Conservation (phyloP, 371 early-diverging fungal species). For the Mucor velutinosus region DNA sequence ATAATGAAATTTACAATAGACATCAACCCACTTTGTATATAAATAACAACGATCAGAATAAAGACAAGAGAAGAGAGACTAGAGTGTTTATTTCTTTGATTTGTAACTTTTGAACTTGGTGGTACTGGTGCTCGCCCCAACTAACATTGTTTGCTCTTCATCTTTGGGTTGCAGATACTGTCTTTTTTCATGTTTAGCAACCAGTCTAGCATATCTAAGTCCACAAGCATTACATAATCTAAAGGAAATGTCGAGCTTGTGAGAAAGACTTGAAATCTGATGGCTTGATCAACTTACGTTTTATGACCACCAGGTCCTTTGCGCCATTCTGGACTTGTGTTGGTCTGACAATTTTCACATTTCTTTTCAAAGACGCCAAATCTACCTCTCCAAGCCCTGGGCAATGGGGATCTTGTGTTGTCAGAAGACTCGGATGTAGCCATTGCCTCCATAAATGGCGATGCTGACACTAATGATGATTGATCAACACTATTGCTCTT, state of each 20-base stretch:
- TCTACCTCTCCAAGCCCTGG: constrained; percentile 13
- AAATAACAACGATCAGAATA: background rate
- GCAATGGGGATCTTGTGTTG: constrained; percentile 1
- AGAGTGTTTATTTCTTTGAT: background rate
- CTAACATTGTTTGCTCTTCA: background rate
- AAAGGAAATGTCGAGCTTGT: background rate
- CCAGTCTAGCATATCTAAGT: constrained; percentile 70
- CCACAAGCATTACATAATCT: constrained; percentile 84
- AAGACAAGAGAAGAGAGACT: background rate
- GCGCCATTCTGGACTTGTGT: constrained; percentile 66
- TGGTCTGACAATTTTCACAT: constrained; percentile 25
- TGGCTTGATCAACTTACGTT: constrained; percentile 48
- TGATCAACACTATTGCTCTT: background rate
- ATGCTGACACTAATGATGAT: background rate
- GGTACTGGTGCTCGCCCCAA: background rate
- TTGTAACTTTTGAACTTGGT: background rate
- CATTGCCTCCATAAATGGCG: background rate
- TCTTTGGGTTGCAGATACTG: background rate
- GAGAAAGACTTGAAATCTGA: background rate
- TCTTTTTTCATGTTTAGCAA: constrained; percentile 48
- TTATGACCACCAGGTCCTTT: constrained; percentile 76
- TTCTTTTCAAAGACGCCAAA: constrained; percentile 20
- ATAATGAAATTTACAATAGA: constrained; percentile 28
- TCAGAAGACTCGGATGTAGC: constrained; percentile 2
- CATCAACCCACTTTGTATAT: constrained; percentile 6